Evolutionary conservation across 148 eudicot genomes (phyloP), one percentile per base, ranked within the genome.

Genomic region (Fagopyrum esculentum): DNA sequence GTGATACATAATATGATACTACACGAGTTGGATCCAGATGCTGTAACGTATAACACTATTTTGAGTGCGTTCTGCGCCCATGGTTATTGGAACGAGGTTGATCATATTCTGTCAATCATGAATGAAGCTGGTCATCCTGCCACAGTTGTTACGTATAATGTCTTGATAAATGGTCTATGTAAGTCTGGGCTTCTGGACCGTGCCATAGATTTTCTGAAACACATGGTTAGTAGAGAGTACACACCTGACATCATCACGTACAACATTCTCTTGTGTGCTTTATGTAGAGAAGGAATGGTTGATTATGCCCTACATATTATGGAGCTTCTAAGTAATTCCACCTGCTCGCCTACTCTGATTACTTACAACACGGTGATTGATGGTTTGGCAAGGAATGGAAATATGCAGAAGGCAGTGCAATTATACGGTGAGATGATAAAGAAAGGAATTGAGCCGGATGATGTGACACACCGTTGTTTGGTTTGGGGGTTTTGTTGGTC

Each of bases 331-430:
- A 68, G 76, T 59, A 83, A 86, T 68, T 78, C 82, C 11, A 75
- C 75, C 44, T 86, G 83, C 74, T 76, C 87, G 76, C 96, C 90
- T 56, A 78, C 77, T 76, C 77, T 88, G 78, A 82, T 88, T 63
- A 87, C 93, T 6, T 94, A 90, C 72, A 91, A 91, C 77, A 90
- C 83, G 47, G 82, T 91, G 79, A 87, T 94, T 70, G 93, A 94
- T 80, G 97, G 98, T 30, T 79, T 91, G 78, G 82, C 90, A 10
- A 94, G 79, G 80, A 73, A 75, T 56, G 97, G 97, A n/a, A 76
- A 74, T 45, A 88, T 91, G 95, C 85, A 84, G 66, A 90, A 85
- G 73, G 93, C 97, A 5, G 82, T 90, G 88, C 84, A 77, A 52
- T 46, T 91, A 69, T 91, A 90, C 71, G 46, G 64, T 48, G 73